Conservation (phyloP, 768 basidiomycete species). For the Mycena latifolia region DNA sequence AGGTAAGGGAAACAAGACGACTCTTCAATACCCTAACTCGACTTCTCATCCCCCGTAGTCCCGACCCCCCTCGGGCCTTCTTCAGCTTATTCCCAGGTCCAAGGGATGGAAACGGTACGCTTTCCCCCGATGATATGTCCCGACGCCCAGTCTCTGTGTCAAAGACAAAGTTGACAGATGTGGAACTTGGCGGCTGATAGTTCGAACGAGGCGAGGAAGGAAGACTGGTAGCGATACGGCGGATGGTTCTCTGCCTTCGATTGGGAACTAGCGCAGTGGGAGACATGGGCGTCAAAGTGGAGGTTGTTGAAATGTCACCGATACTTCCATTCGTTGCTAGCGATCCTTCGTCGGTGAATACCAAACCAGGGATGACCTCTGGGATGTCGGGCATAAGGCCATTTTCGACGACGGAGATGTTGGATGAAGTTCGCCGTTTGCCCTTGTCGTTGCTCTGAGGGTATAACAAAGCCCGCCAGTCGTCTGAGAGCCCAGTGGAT, state of each 20-base stretch:
- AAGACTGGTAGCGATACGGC: slow-evolving; percentile 6
- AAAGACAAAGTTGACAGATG: slow-evolving; percentile 12
- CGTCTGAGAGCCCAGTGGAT: background rate
- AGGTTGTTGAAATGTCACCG: slow-evolving; percentile 10
- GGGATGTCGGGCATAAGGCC: background rate
- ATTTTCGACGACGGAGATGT: slow-evolving; percentile 29
- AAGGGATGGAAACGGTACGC: background rate
- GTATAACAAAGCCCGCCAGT: slow-evolving; percentile 26
- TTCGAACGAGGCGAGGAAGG: background rate
- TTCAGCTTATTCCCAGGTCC: slow-evolving; percentile 1
- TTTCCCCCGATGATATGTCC: background rate
- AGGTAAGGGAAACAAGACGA: slow-evolving; percentile 25
- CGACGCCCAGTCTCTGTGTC: slow-evolving; percentile 2
- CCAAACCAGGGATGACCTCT: background rate
- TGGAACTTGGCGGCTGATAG: slow-evolving; percentile 5
- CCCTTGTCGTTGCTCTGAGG: background rate
- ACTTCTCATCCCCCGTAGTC: slow-evolving; percentile 24
- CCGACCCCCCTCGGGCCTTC: background rate
- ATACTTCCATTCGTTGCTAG: slow-evolving; percentile 9
- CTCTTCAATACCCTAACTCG: slow-evolving; percentile 24
- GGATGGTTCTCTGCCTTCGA: slow-evolving; percentile 28
- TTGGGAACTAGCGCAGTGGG: slow-evolving; percentile 25
- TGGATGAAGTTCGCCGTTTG: slow-evolving; percentile 29
- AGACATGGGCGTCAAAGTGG: slow-evolving; percentile 6
- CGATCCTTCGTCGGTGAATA: slow-evolving; percentile 6